Evolutionary conservation across 1,284 basidiomycete genomes (phyloP).

Genomic region (Phlebopus sp.): DNA sequence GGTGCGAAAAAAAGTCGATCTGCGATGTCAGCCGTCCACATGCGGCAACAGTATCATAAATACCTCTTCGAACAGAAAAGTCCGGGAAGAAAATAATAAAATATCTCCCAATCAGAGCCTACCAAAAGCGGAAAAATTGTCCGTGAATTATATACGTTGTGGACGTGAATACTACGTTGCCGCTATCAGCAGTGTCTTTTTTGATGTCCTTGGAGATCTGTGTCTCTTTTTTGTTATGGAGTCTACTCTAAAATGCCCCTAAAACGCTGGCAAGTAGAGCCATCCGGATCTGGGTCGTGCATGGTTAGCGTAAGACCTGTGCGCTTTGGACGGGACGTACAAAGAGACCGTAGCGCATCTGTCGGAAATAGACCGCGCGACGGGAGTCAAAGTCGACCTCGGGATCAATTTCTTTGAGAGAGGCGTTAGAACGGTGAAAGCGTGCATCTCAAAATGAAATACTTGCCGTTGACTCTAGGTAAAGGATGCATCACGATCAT

Average conservation of each 20-base stretch:
- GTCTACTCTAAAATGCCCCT: conserved; percentile 30
- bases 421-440: conserved; percentile 4
- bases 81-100: too few relatives aligned
- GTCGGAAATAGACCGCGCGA: conserved; percentile 95
- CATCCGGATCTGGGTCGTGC: conserved; percentile 64
- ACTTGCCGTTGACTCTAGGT: conserved; percentile 83
- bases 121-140: too few relatives aligned
- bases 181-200: too few relatives aligned
- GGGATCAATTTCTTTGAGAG: conserved; percentile 83
- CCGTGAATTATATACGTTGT: too few relatives aligned
- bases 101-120: too few relatives aligned
- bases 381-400: conserved; percentile 97
- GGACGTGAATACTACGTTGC: too few relatives aligned
- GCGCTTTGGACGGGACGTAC: conserved; percentile 51
- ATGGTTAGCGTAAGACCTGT: background rate
- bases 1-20: too few relatives aligned
- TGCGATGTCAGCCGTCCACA: too few relatives aligned
- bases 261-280: conserved; percentile 72
- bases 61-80: too few relatives aligned
- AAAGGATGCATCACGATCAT: conserved; percentile 99
- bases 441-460: background rate
- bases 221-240: background rate
- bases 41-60: too few relatives aligned
- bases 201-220: background rate
- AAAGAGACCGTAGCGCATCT: conserved; percentile 98